Conservation (phyloP, 2,329 filamentous ascomycete genomes). For the Aspergillus pseudonomiae region DNA sequence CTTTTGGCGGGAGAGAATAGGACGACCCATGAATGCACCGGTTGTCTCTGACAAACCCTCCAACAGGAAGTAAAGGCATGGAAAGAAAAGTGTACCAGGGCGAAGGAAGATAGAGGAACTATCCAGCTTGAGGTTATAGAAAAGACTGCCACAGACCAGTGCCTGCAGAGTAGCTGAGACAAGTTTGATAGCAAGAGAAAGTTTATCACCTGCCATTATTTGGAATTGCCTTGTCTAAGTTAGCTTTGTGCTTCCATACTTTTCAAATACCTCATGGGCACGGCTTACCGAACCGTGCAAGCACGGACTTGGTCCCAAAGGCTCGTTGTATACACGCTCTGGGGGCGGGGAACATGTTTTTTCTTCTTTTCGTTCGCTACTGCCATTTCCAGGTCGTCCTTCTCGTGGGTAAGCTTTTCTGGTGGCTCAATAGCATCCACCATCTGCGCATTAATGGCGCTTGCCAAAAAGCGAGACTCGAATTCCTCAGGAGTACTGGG, state of each 20-base stretch:
- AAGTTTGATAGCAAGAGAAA: constrained; percentile 53
- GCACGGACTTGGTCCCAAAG: constrained; percentile 46
- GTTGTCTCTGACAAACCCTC: constrained; percentile 63
- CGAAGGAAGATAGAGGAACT: constrained; percentile 59
- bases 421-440: constrained; percentile 46
- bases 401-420: constrained; percentile 33
- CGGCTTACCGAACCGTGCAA: constrained; percentile 45
- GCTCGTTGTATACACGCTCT: constrained; percentile 35
- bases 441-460: constrained; percentile 55
- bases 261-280: neutral
- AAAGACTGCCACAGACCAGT: constrained; percentile 51
- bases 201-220: constrained; percentile 56
- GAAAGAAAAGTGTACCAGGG: constrained; percentile 63
- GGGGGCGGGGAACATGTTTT: constrained; percentile 32
- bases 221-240: constrained; percentile 49
- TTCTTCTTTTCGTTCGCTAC: constrained; percentile 36
- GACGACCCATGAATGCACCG: constrained; percentile 62
- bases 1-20: constrained; percentile 69
- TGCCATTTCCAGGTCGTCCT: constrained; percentile 32
- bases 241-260: neutral
- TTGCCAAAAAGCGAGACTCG: constrained; percentile 53
- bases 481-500: constrained; percentile 47
- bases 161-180: constrained; percentile 42
- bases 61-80: constrained; percentile 63
- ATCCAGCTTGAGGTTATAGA: constrained; percentile 55